phyloP scores from a whole-genome alignment of 352 stramenopile species.

The Phytopythium boreale region DNA sequence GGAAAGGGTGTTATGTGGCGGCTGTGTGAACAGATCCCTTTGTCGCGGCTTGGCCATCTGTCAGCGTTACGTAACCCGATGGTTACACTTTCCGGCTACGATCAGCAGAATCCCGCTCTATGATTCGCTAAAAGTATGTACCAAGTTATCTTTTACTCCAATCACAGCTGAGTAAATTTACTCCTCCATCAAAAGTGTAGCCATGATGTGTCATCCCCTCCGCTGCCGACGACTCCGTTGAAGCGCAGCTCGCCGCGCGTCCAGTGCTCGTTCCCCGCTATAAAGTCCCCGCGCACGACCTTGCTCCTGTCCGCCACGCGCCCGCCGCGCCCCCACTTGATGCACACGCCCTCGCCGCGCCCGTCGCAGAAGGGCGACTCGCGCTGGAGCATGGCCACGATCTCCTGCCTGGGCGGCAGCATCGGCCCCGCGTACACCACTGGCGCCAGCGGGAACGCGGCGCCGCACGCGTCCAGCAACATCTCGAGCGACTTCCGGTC shows the following conservation, averaged over 20 bases:
- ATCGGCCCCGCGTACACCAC: slow-evolving; percentile 11
- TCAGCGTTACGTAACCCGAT: neutral
- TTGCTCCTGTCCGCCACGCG: slow-evolving; percentile 51
- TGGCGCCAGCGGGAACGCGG: slow-evolving; percentile 38
- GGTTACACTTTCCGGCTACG: neutral
- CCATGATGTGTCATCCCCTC: slow-evolving; percentile 10
- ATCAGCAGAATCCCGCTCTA: too few species aligned
- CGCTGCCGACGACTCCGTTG: slow-evolving; percentile 32
- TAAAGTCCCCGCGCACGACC: slow-evolving; percentile 63
- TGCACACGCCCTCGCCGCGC: slow-evolving; percentile 45
- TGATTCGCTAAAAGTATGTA: neutral
- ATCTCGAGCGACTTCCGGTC: slow-evolving; percentile 29
- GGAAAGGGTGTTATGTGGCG: too few species aligned
- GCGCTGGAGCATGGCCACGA: slow-evolving; percentile 30
- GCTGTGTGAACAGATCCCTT: too few species aligned
- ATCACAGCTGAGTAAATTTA: neutral
- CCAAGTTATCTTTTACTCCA: too few species aligned
- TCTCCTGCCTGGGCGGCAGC: slow-evolving; percentile 8
- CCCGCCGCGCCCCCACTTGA: slow-evolving; percentile 51
- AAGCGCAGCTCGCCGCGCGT: slow-evolving; percentile 35
- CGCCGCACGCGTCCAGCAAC: slow-evolving; percentile 20
- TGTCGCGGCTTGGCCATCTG: too few species aligned
- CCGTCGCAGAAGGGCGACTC: slow-evolving; percentile 45
- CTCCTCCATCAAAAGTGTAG: neutral
- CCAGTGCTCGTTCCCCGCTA: slow-evolving; percentile 65